Evolutionary conservation across 2,329 filamentous ascomycete species (phyloP).

Genomic region (Aspergillus neoniger): DNA sequence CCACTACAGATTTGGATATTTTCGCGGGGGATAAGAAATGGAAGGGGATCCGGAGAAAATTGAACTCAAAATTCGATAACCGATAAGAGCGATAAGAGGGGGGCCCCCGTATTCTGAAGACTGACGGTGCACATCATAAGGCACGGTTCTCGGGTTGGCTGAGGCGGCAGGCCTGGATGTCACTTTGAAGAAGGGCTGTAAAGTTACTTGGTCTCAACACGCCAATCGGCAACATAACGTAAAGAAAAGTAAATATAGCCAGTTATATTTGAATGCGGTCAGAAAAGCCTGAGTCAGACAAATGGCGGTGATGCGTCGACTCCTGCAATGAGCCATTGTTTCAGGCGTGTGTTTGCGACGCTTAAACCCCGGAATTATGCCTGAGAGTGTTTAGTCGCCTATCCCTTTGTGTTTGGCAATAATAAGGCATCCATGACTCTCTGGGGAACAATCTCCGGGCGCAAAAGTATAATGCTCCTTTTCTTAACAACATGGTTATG

Average conservation of each 20-base stretch:
- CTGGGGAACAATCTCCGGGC: background rate
- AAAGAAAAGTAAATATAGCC: background rate
- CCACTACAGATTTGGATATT: slow-evolving; percentile 4
- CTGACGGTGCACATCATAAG: background rate
- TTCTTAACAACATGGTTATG: background rate
- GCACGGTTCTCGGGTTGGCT: background rate
- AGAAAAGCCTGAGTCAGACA: slow-evolving; percentile 8
- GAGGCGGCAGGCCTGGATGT: background rate
- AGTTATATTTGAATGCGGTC: slow-evolving; percentile 16
- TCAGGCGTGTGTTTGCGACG: slow-evolving; percentile 17
- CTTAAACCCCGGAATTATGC: slow-evolving; percentile 10
- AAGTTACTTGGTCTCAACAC: too few relatives aligned
- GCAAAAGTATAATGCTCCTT: background rate
- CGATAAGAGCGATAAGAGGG: slow-evolving; percentile 20
- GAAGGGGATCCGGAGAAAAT: slow-evolving; percentile 19
- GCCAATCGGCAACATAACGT: background rate
- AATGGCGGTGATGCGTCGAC: slow-evolving; percentile 23
- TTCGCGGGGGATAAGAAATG: slow-evolving; percentile 31
- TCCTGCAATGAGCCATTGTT: slow-evolving; percentile 19
- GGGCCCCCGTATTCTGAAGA: background rate
- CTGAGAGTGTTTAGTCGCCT: slow-evolving; percentile 5
- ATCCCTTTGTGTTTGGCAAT: background rate
- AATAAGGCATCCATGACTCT: background rate
- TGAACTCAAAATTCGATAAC: slow-evolving; percentile 7
- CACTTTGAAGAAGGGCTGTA: background rate